Evolutionary conservation across 2,329 filamentous ascomycete genomes (phyloP).

Genomic region (Fusarium aywerte): DNA sequence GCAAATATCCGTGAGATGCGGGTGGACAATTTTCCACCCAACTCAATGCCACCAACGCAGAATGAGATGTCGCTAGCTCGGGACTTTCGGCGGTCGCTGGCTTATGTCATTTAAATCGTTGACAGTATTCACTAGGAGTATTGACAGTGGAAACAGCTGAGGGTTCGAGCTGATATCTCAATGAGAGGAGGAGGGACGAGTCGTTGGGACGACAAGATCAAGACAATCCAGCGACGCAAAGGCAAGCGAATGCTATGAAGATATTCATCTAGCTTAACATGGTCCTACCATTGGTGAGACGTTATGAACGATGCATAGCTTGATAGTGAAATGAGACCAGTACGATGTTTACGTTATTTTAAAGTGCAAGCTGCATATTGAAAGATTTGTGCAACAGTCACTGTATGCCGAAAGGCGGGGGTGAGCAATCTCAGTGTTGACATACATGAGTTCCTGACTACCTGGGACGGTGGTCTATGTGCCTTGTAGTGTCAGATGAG

Average conservation of each 20-base stretch:
- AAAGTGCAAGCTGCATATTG: not conserved
- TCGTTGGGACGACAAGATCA: conserved; percentile 11
- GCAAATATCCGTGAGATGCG: not conserved
- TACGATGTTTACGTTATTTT: conserved; percentile 4
- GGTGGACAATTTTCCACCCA: not conserved
- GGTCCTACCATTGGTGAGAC: conserved; percentile 6
- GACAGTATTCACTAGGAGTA: conserved; percentile 26
- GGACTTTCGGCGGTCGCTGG: not conserved
- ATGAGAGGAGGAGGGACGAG: conserved; percentile 5
- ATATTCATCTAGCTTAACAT: conserved; percentile 20
- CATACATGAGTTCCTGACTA: not conserved
- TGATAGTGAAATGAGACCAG: conserved; percentile 22
- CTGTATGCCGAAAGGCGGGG: not conserved
- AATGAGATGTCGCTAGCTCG: conserved; percentile 9
- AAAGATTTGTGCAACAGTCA: not conserved
- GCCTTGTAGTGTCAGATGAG: not conserved
- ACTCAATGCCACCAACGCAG: not conserved
- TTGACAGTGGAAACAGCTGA: conserved; percentile 1
- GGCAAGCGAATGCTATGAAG: conserved; percentile 14
- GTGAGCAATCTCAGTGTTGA: not conserved
- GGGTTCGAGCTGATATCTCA: not conserved
- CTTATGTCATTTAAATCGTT: conserved; percentile 17
- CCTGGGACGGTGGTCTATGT: not conserved
- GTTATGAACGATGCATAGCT: conserved; percentile 10
- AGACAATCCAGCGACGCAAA: conserved; percentile 2